phyloP scores from a whole-genome alignment of 164 flowering plant species.

The Tetracentron sinense region DNA sequence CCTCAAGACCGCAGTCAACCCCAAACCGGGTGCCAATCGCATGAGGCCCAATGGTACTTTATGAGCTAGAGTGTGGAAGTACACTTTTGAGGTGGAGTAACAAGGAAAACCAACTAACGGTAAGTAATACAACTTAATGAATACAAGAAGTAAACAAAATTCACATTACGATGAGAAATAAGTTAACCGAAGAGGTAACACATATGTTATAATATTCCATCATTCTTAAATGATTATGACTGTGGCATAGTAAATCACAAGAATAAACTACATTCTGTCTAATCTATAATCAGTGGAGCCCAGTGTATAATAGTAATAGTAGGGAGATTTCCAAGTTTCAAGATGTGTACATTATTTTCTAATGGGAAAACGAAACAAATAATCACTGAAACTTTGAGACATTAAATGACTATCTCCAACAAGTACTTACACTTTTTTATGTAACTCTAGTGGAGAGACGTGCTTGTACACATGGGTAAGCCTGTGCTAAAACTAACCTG shows the following conservation, averaged over 20 bases:
- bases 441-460: constrained; percentile 1
- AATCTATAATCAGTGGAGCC: neutral
- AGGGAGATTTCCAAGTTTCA: neutral
- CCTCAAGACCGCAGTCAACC: too few relatives aligned
- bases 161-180: neutral
- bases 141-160: too few relatives aligned
- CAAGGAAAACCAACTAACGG: too few relatives aligned
- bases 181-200: too few relatives aligned
- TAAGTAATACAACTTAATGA: neutral
- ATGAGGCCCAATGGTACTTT: too few relatives aligned
- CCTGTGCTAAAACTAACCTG: constrained; percentile 6
- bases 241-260: neutral
- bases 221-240: neutral
- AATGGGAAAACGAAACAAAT: neutral
- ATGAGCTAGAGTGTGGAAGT: too few relatives aligned
- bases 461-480: constrained; percentile 1
- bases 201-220: neutral
- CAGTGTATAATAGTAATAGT: too few relatives aligned
- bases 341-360: neutral
- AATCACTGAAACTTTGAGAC: neutral
- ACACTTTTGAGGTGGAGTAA: too few relatives aligned
- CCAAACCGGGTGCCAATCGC: too few relatives aligned
- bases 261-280: too few relatives aligned
- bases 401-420: too few relatives aligned
- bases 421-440: constrained; percentile 2